Evolutionary conservation across 495 filamentous ascomycete species (phyloP).

Genomic region (Daldinia decipiens): DNA sequence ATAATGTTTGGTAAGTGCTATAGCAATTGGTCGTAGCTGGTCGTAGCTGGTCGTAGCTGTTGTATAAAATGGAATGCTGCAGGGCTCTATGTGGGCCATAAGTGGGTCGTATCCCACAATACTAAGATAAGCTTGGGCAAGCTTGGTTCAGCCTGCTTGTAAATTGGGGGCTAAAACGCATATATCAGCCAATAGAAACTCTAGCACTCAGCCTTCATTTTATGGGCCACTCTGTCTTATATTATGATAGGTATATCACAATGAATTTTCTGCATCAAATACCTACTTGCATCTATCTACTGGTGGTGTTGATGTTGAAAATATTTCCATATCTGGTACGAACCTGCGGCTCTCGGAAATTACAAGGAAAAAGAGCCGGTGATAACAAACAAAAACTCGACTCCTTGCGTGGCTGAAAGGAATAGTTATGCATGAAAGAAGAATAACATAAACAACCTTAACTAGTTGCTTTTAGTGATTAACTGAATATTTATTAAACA

Average conservation of each 20-base stretch:
- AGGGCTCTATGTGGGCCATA: neutral
- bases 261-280: neutral
- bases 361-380: too few relatives aligned
- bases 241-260: neutral
- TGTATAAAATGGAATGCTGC: neutral
- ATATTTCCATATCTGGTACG: neutral
- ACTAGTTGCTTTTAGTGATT: too few relatives aligned
- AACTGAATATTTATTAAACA: too few relatives aligned
- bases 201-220: constrained; percentile 8
- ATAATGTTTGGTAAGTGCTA: too few relatives aligned
- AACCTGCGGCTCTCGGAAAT: neutral
- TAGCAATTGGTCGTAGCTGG: too few relatives aligned
- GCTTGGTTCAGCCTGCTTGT: neutral
- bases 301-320: neutral
- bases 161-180: constrained; percentile 24
- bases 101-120: neutral
- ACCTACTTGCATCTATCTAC: neutral
- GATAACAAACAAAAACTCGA: too few relatives aligned
- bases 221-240: constrained; percentile 5
- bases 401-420: too few relatives aligned
- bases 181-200: constrained; percentile 1
- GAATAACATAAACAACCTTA: too few relatives aligned
- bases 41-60: neutral
- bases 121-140: neutral
- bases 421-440: too few relatives aligned